Conservation (phyloP, 441 rosid species). For the Euphorbia celastroides region DNA sequence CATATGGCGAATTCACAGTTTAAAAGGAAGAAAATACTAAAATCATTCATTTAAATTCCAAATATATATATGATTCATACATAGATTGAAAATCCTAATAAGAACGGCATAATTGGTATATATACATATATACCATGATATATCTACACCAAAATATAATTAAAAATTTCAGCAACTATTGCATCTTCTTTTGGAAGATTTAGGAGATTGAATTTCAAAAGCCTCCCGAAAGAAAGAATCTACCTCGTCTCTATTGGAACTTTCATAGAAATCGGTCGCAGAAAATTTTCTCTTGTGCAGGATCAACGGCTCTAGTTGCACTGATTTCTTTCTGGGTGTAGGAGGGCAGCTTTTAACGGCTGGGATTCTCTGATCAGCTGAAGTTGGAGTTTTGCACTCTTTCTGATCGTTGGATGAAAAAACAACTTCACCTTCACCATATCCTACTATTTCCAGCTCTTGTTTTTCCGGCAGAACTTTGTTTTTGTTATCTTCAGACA, state of each 20-base stretch:
- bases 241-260: constrained; percentile 34
- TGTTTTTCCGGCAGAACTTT: constrained; percentile 7
- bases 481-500: constrained; percentile 24
- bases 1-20: not conserved
- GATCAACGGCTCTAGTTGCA: constrained; percentile 7
- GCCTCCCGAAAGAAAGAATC: constrained; percentile 43
- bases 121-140: not conserved
- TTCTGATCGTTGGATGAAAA: constrained; percentile 14
- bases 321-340: constrained; percentile 40
- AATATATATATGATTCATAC: not conserved
- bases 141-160: not conserved
- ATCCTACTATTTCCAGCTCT: constrained; percentile 8
- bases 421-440: not conserved
- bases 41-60: not conserved
- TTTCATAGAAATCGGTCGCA: constrained; percentile 40
- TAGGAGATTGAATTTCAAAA: constrained; percentile 20
- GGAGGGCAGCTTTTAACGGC: constrained; percentile 45
- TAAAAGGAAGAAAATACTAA: not conserved
- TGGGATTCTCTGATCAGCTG: constrained; percentile 46
- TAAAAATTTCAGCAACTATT: constrained; percentile 29
- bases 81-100: not conserved
- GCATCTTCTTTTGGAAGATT: constrained; percentile 34
- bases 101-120: not conserved
- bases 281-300: constrained; percentile 35
- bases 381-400: constrained; percentile 47